Base-by-base conservation (phyloP, 108 stramenopile species). In the Skeletonema marinoi region DNA sequence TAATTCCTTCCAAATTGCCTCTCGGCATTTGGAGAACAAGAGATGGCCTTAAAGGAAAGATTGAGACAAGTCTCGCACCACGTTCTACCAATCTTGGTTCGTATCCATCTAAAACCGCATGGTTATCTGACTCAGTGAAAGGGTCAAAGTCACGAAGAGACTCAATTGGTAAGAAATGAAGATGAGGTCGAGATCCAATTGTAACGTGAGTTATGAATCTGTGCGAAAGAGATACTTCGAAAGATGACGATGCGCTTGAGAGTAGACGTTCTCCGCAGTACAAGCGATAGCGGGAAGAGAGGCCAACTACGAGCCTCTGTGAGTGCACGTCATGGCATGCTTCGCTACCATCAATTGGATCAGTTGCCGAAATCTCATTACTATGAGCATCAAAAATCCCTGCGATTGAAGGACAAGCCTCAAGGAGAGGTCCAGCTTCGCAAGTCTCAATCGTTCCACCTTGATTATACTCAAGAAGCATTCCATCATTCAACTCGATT, bases 51-150 rank as follows among this genome's bases (percentile, higher is more conserved):
- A 62, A 56, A 10, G 90, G 89, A 19, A 91, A 81, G 35, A 92
- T 75, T 9, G 89, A 88, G 38, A 96, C 93, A 6, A 96, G 56
- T 31, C 85, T 75, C 35, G 92, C 68, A n/a, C 93, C 95, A 38
- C 93, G 77, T 66, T 96, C 95, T 10, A 92, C 88, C 48, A 80
- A 90, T 44, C 95, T 77, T 5, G 95, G 95, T 75, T 96, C 95
- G 63, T 93, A 96, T 5, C 92, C 92, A 51, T 88, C 90, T 19
- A 92, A 74, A 7, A 60, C 69, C n/a, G 31, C 71, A 62, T 82
- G 75, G 54, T 92, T 88, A 31, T 95, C 94, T 1, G 87, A 84
- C 9, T 92, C 94, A 86, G 91, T 89, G 13, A 96, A 74, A 17
- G 92, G 90, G 75, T 96, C 95, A 70, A 91, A 92, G 60, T 81